phyloP scores from a whole-genome alignment of 2,329 filamentous ascomycete genomes.

The Fonsecaea erecta region DNA sequence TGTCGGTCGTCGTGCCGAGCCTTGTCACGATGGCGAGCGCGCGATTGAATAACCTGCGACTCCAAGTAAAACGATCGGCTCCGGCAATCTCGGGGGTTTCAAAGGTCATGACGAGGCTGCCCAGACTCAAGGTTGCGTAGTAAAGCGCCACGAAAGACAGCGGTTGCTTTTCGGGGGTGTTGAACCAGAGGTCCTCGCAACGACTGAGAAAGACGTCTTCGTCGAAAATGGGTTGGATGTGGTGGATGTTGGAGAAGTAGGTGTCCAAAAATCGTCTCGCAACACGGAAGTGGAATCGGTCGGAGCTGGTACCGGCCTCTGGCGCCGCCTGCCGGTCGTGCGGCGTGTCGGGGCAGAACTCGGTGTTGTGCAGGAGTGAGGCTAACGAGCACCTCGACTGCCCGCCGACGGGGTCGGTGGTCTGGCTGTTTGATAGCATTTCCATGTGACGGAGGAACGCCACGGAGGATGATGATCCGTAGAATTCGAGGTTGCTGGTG shows the following conservation, averaged over 20 bases:
- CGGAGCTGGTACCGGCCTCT: conserved; percentile 33
- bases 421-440: conserved; percentile 44
- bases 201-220: conserved; percentile 51
- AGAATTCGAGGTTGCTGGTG: conserved; percentile 54
- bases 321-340: conserved; percentile 25
- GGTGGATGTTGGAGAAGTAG: conserved; percentile 56
- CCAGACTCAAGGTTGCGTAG: conserved; percentile 54
- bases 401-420: conserved; percentile 26
- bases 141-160: conserved; percentile 55
- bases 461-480: conserved; percentile 55
- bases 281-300: conserved; percentile 51
- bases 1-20: conserved; percentile 39
- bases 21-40: conserved; percentile 10
- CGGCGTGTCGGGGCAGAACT: conserved; percentile 44
- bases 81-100: conserved; percentile 17
- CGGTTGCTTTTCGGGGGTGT: conserved; percentile 39
- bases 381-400: conserved; percentile 47
- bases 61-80: conserved; percentile 28
- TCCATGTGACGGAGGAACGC: conserved; percentile 47
- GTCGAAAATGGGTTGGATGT: conserved; percentile 55
- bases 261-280: conserved; percentile 53
- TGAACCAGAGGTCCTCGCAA: conserved; percentile 53
- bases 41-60: conserved; percentile 24
- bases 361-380: conserved; percentile 53
- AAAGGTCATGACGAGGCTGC: conserved; percentile 46